Percentiles rank a stretch among this genome's conserved stretches.
These are phyloP conservation scores for Magnolia changhungtana DNA, from an alignment of 164 flowering plant genomes.

Conservation along the genomic window DNA sequence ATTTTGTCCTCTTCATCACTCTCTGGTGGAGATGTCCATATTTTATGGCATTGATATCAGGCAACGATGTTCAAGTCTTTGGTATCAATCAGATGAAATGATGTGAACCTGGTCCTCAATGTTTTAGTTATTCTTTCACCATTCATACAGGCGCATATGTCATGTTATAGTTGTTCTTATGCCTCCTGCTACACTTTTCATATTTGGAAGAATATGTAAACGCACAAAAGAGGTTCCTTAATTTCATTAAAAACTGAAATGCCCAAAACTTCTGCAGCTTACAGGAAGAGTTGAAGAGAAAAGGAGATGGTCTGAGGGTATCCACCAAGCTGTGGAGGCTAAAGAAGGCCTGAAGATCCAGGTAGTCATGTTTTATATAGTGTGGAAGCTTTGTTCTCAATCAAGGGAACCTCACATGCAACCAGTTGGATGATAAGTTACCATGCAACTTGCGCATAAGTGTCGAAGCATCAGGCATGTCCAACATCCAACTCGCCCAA, in stretches of 20 bases:
- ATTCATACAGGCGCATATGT: no score
- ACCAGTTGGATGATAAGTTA: neutral
- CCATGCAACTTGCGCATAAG: neutral
- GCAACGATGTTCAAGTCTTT: neutral
- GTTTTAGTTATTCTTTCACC: neutral
- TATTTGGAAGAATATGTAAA: neutral
- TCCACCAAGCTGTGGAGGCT: conserved; percentile 98
- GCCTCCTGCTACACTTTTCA: neutral
- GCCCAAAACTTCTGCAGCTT: conserved; percentile 38
- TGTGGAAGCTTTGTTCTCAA: neutral
- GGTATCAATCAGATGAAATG: neutral
- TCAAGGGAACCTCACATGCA: neutral
- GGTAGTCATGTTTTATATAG: conserved; percentile 33
- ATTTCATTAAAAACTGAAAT: neutral
- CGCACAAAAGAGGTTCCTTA: neutral
- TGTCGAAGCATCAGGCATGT: no score
- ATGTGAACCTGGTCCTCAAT: neutral
- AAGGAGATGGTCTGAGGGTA: conserved; percentile 96
- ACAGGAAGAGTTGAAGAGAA: conserved; percentile 98
- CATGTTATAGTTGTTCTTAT: neutral
- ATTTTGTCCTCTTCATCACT: no score
- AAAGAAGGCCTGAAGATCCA: conserved; percentile 90
- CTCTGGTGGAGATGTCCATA: no score
- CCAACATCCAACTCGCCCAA: neutral
- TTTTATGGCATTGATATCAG: no score